phyloP scores from a whole-genome alignment of 2,329 filamentous ascomycete genomes.

The Apiospora marii region DNA sequence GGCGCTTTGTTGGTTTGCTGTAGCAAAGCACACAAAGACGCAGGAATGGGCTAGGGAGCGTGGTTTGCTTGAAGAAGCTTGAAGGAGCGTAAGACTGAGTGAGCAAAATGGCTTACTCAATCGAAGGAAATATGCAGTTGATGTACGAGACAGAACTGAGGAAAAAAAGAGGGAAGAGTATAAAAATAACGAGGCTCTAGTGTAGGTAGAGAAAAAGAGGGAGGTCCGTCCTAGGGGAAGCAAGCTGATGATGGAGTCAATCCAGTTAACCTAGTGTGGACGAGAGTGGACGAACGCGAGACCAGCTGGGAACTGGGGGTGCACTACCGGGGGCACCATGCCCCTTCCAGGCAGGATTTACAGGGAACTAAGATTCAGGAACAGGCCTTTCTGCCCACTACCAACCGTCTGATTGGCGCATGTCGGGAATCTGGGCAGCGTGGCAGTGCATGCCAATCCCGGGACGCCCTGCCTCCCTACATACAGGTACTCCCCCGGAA shows the following conservation, averaged over 20 bases:
- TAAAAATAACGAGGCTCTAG: constrained; percentile 17
- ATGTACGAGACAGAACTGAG: constrained; percentile 11
- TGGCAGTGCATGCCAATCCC: constrained; percentile 8
- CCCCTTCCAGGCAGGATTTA: neutral
- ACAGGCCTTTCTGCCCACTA: neutral
- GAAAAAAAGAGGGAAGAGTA: constrained; percentile 8
- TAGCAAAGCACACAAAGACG: constrained; percentile 8
- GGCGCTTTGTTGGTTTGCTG: constrained; percentile 13
- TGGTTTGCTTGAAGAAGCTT: constrained; percentile 1
- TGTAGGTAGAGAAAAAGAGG: neutral
- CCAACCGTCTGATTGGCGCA: neutral
- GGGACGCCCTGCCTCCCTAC: neutral
- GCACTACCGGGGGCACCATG: neutral
- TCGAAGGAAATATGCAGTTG: neutral
- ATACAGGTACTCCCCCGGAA: constrained; percentile 1
- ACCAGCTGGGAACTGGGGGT: neutral
- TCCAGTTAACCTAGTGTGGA: neutral
- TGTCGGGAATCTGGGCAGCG: constrained; percentile 2
- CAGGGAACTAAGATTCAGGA: constrained; percentile 19
- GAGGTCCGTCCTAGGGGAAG: neutral
- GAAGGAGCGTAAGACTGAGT: constrained; percentile 17
- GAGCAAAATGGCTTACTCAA: constrained; percentile 10
- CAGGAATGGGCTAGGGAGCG: constrained; percentile 7
- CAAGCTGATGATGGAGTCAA: constrained; percentile 15
- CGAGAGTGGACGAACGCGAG: constrained; percentile 9